phyloP scores from a whole-genome alignment of 306 rosid species.

The Cucurbita maxima region DNA sequence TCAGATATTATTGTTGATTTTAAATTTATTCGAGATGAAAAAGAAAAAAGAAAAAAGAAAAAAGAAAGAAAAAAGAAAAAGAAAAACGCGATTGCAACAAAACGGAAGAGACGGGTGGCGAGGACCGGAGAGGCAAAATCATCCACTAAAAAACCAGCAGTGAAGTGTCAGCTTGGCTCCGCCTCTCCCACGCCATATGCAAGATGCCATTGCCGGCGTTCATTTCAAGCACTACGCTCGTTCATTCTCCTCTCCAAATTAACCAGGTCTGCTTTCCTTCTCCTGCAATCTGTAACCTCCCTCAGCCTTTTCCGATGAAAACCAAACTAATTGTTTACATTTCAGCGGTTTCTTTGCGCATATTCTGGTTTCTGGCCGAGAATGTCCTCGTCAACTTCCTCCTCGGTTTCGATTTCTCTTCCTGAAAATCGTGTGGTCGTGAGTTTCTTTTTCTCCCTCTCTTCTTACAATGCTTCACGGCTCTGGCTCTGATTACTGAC shows the following conservation, averaged over 20 bases:
- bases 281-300: background rate
- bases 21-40: background rate
- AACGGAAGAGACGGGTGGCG: background rate
- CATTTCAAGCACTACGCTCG: background rate
- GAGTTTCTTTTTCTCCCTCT: conserved; percentile 14
- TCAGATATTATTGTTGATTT: too few relatives aligned
- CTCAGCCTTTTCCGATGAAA: background rate
- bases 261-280: conserved; percentile 5
- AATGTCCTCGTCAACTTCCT: conserved; percentile 29
- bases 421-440: conserved; percentile 41
- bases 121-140: background rate
- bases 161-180: background rate
- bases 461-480: background rate
- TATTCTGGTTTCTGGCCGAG: conserved; percentile 10
- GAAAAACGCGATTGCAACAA: background rate
- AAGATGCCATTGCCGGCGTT: background rate
- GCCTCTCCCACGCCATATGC: too few relatives aligned
- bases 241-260: background rate
- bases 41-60: too few relatives aligned
- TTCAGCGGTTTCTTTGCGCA: conserved; percentile 1
- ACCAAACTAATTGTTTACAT: background rate
- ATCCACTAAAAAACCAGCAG: too few relatives aligned
- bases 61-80: too few relatives aligned
- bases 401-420: conserved; percentile 30
- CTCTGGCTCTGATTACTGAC: background rate